Conservation (phyloP, 2,329 filamentous ascomycete species). For the Paraphoma sp. region DNA sequence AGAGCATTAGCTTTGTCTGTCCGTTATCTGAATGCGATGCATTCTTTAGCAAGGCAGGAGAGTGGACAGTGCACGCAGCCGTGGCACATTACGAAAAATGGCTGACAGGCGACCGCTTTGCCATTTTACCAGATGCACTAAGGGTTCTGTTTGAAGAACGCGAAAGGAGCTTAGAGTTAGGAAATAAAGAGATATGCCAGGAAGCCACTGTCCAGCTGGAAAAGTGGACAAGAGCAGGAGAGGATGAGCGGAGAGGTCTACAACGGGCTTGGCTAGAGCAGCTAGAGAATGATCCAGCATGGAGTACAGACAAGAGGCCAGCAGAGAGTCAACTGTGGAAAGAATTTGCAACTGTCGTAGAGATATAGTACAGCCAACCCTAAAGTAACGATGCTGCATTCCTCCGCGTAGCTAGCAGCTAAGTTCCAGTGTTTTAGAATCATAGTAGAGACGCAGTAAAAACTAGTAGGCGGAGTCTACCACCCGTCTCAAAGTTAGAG, state of each 20-base stretch:
- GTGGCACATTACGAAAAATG: conserved; percentile 6
- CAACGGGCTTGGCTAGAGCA: conserved; percentile 14
- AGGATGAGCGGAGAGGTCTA: not conserved
- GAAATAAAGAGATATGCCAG: not conserved
- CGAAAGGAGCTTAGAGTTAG: not conserved
- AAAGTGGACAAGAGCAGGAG: not conserved
- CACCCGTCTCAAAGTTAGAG: no score
- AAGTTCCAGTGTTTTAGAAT: no score
- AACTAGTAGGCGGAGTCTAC: no score
- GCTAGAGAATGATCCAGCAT: conserved; percentile 12
- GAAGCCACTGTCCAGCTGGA: not conserved
- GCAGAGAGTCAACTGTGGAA: conserved; percentile 12
- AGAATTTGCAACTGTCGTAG: not conserved
- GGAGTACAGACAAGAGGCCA: conserved; percentile 10
- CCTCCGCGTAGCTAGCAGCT: no score
- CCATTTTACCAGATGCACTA: not conserved
- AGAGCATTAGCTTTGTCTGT: conserved; percentile 12
- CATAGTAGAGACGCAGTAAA: no score
- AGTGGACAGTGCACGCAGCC: conserved; percentile 23
- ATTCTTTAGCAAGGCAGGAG: conserved; percentile 16
- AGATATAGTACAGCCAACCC: no score
- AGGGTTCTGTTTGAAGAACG: not conserved
- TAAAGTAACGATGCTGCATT: no score
- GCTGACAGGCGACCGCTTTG: not conserved
- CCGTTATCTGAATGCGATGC: conserved; percentile 11